Evolutionary conservation across 768 basidiomycete genomes (phyloP).

Genomic region (Cystobasidiopsis lactophilus): DNA sequence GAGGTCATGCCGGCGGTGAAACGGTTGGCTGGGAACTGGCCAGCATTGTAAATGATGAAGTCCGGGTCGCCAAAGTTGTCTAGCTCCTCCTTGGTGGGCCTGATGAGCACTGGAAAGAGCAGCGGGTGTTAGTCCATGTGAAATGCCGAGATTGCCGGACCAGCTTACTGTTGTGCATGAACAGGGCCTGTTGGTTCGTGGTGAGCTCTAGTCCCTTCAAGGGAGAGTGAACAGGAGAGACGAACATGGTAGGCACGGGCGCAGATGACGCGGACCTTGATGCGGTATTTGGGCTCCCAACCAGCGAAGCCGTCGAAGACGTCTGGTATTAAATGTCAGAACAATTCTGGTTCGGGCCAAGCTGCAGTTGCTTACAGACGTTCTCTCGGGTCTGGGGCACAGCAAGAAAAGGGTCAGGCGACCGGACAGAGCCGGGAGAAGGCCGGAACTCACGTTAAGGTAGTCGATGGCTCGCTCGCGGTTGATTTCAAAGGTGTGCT

Average conservation of each 20-base stretch:
- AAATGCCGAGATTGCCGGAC: too few relatives aligned
- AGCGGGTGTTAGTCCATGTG: neutral
- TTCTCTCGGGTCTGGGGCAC: constrained; percentile 96
- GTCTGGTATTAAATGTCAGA: too few relatives aligned
- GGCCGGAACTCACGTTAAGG: neutral
- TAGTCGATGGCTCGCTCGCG: constrained; percentile 37
- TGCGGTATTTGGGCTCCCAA: constrained; percentile 97
- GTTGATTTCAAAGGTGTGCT: constrained; percentile 92
- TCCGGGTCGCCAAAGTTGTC: constrained; percentile 89
- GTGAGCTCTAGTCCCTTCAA: too few relatives aligned
- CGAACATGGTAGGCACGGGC: constrained; percentile 96
- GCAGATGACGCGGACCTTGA: constrained; percentile 98
- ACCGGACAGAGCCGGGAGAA: constrained; percentile 36
- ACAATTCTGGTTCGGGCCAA: constrained; percentile 31
- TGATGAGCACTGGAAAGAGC: constrained; percentile 58
- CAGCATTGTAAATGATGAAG: constrained; percentile 97
- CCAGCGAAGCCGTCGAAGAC: constrained; percentile 93
- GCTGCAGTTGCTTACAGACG: too few relatives aligned
- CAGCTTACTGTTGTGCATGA: constrained; percentile 21
- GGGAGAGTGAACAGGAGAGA: too few relatives aligned
- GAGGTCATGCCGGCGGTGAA: constrained; percentile 99
- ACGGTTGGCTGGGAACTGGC: constrained; percentile 97
- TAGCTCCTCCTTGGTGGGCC: constrained; percentile 84
- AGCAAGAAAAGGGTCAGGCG: too few relatives aligned
- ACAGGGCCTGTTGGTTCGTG: too few relatives aligned